These are phyloP conservation scores for Linnemannia schmuckeri DNA, from an alignment of 192 early-diverging fungal species.

Conservation along the genomic window DNA sequence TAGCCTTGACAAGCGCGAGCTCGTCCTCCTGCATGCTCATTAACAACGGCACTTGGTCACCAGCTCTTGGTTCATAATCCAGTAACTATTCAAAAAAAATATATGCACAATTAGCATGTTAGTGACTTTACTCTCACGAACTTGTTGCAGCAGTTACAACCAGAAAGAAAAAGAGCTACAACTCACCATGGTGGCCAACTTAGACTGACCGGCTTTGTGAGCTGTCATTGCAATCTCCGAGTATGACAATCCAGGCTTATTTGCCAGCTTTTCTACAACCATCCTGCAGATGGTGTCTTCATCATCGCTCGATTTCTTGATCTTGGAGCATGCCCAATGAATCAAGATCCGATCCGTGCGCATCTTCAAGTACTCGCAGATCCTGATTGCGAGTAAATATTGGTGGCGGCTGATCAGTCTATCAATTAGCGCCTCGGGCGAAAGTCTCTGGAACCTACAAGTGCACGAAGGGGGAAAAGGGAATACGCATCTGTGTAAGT, in stretches of 20 bases:
- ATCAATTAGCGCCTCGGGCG: slow-evolving; percentile 86
- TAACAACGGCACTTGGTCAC: slow-evolving; percentile 94
- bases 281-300: slow-evolving; percentile 87
- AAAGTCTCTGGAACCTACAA: slow-evolving; percentile 75
- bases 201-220: slow-evolving; percentile 83
- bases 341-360: slow-evolving; percentile 86
- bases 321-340: slow-evolving; percentile 98
- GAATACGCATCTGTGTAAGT: neutral
- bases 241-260: slow-evolving; percentile 83
- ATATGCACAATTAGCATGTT: neutral
- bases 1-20: slow-evolving; percentile 88
- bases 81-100: slow-evolving; percentile 69
- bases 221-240: slow-evolving; percentile 95
- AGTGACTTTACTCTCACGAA: neutral
- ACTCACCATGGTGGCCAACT: slow-evolving; percentile 85
- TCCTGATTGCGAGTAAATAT: slow-evolving; percentile 86
- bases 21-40: slow-evolving; percentile 95
- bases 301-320: slow-evolving; percentile 84
- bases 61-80: slow-evolving; percentile 94
- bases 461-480: neutral
- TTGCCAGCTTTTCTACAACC: slow-evolving; percentile 84
- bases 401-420: slow-evolving; percentile 86
- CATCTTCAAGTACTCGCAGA: slow-evolving; percentile 88
- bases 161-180: neutral
- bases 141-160: neutral